Evolutionary conservation across 768 basidiomycete genomes (phyloP).

Genomic region (Pleurotus platypus): DNA sequence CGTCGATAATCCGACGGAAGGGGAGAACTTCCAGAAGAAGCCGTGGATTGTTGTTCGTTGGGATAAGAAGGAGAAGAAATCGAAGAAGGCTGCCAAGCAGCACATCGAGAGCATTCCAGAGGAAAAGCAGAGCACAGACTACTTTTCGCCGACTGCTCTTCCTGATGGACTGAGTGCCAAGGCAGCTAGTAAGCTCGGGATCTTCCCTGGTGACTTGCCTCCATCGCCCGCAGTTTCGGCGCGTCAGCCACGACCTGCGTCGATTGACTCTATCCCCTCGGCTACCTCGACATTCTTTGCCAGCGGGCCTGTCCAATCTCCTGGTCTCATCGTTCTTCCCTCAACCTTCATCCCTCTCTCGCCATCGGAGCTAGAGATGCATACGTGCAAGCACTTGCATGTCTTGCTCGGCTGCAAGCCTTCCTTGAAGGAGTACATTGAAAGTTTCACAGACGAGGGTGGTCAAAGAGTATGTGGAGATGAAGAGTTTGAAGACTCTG

Average conservation of each 20-base stretch:
- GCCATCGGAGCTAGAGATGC: constrained; percentile 67
- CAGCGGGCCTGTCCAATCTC: constrained; percentile 41
- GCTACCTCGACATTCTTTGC: constrained; percentile 9
- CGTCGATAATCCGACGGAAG: constrained; percentile 21
- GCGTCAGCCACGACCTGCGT: constrained; percentile 7
- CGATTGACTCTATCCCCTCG: constrained; percentile 10
- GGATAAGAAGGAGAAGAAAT: constrained; percentile 30
- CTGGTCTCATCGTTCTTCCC: constrained; percentile 61
- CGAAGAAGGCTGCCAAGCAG: constrained; percentile 20
- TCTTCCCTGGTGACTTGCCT: constrained; percentile 27
- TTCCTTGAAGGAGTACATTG: constrained; percentile 52
- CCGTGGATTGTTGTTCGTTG: constrained; percentile 34
- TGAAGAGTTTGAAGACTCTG: constrained; percentile 31
- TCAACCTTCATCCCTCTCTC: constrained; percentile 55
- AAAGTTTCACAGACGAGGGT: constrained; percentile 30
- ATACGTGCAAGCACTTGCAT: constrained; percentile 69
- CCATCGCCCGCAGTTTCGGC: constrained; percentile 25
- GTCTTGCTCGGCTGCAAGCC: constrained; percentile 57
- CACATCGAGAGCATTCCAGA: constrained; percentile 15
- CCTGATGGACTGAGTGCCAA: constrained; percentile 23
- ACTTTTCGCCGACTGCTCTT: background rate
- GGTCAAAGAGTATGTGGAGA: constrained; percentile 31
- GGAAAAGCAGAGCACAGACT: background rate
- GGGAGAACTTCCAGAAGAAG: constrained; percentile 14
- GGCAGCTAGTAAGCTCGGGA: constrained; percentile 36